Conservation (phyloP, 2,329 filamentous ascomycete genomes). For the Sporothrix curviconia region DNA sequence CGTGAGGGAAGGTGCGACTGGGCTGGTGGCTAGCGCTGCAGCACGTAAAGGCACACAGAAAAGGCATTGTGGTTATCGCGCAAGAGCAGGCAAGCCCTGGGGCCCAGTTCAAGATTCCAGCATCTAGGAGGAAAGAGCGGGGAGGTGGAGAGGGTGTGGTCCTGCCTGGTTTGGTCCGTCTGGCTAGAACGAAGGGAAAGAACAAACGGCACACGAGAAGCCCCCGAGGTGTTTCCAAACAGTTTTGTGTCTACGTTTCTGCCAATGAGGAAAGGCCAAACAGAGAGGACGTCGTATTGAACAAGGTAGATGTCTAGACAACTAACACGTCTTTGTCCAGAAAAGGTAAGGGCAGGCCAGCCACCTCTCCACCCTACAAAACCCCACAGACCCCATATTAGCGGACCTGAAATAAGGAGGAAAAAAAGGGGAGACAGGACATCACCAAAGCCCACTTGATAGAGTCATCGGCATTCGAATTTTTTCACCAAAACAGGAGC, state of each 20-base stretch:
- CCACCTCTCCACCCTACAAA: neutral
- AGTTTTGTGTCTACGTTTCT: no score
- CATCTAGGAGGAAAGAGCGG: neutral
- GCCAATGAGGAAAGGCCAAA: neutral
- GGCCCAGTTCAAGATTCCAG: neutral
- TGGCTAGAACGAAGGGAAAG: neutral
- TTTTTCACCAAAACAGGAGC: conserved; percentile 1
- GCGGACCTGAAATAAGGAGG: neutral
- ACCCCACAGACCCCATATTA: neutral
- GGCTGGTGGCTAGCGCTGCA: neutral
- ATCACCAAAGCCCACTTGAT: neutral
- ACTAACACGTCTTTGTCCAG: neutral
- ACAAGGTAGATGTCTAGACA: neutral
- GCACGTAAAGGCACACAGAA: neutral
- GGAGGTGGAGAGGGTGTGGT: neutral
- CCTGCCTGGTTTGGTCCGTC: no score
- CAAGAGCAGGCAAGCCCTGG: neutral
- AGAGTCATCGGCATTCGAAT: neutral
- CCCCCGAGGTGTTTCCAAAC: neutral
- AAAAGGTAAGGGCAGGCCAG: no score
- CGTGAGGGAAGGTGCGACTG: neutral
- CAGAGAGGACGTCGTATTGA: neutral
- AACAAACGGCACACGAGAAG: neutral
- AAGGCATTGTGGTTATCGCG: neutral
- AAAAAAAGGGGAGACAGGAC: no score